Conservation (phyloP, 495 filamentous ascomycete species). For the Aspergillus mulundensis region DNA sequence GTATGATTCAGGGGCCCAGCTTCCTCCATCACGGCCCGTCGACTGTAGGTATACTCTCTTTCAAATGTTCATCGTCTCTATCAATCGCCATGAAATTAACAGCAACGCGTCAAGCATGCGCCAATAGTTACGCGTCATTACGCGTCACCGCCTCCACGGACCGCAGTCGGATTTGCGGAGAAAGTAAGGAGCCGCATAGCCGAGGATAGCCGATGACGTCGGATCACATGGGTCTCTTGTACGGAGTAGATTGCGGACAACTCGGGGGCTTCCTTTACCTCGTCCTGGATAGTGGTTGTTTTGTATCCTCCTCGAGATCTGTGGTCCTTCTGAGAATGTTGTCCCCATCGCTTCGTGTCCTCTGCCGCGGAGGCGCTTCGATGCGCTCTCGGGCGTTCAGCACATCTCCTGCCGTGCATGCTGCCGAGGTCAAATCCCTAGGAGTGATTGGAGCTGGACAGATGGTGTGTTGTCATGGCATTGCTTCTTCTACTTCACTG, state of each 20-base stretch:
- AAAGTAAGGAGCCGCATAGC: conserved; percentile 27
- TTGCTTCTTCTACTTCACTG: background rate
- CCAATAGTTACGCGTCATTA: conserved; percentile 29
- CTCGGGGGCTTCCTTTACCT: background rate
- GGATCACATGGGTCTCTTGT: conserved; percentile 22
- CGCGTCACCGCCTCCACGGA: conserved; percentile 28
- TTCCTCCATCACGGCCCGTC: conserved; percentile 37
- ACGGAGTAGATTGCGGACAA: background rate
- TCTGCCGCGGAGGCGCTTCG: conserved; percentile 28
- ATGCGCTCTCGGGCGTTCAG: conserved; percentile 40
- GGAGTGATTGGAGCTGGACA: conserved; percentile 95
- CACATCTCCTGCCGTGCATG: conserved; percentile 42
- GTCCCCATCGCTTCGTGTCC: conserved; percentile 28
- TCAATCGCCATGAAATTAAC: background rate
- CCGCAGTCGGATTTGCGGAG: conserved; percentile 28
- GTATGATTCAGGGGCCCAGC: conserved; percentile 32
- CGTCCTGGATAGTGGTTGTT: background rate
- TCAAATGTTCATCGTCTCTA: background rate
- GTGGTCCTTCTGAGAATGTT: conserved; percentile 26
- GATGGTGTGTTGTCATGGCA: conserved; percentile 56
- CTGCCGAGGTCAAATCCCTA: conserved; percentile 77
- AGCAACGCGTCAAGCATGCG: background rate
- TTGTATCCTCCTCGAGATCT: background rate
- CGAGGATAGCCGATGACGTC: conserved; percentile 46
- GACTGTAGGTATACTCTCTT: conserved; percentile 6